phyloP scores from a whole-genome alignment of 306 rosid species.

The Begonia masoniana region DNA sequence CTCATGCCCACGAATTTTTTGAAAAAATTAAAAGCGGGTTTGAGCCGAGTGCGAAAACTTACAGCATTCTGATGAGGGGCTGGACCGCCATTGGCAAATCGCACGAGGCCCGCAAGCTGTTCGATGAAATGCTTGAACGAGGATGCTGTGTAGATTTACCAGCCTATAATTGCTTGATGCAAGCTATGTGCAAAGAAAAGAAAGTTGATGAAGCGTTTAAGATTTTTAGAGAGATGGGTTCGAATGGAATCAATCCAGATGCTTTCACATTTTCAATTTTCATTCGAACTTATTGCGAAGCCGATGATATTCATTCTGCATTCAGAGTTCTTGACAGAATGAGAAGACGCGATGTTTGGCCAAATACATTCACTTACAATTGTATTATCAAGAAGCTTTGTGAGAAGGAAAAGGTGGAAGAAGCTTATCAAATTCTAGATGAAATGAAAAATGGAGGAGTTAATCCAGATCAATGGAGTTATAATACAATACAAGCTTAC shows the following conservation, averaged over 20 bases:
- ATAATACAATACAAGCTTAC: conserved; percentile 67
- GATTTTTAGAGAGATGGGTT: conserved; percentile 35
- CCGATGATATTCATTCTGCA: conserved; percentile 52
- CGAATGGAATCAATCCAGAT: conserved; percentile 43
- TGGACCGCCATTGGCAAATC: conserved; percentile 64
- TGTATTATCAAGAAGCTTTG: conserved; percentile 64
- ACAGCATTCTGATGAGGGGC: conserved; percentile 68
- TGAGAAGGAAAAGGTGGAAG: conserved; percentile 61
- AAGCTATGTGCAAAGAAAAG: conserved; percentile 66
- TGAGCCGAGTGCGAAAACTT: conserved; percentile 34
- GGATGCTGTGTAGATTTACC: conserved; percentile 51
- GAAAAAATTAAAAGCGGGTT: conserved; percentile 43
- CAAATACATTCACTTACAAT: conserved; percentile 69
- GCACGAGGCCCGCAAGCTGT: conserved; percentile 44
- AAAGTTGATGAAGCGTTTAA: conserved; percentile 45
- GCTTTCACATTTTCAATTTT: conserved; percentile 67
- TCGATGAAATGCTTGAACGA: conserved; percentile 55
- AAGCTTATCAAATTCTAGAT: conserved; percentile 73
- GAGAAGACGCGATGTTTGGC: conserved; percentile 41
- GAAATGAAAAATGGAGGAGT: conserved; percentile 67
- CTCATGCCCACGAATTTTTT: conserved; percentile 58
- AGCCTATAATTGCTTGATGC: conserved; percentile 55
- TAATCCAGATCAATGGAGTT: conserved; percentile 69
- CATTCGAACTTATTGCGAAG: conserved; percentile 47
- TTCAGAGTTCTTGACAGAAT: conserved; percentile 61